These are phyloP conservation scores for Lichtheimia ramosa DNA, from an alignment of 371 early-diverging fungal genomes.

Conservation along the genomic window DNA sequence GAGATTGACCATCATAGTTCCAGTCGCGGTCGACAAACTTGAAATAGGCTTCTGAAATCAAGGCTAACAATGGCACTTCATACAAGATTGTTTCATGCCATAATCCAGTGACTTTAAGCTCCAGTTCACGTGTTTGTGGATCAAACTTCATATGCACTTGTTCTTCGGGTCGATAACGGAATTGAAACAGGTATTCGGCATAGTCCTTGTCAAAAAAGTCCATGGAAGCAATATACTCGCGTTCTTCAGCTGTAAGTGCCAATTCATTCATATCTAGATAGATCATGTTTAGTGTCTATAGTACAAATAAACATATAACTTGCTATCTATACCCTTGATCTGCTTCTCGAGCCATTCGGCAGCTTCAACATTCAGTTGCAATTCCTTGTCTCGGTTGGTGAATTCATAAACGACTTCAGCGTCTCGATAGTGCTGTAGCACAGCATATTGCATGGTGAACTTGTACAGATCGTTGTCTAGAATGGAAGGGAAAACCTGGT, in stretches of 20 bases:
- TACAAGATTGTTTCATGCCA: slow-evolving; percentile 81
- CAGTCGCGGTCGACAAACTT: slow-evolving; percentile 71
- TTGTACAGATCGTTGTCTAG: slow-evolving; percentile 84
- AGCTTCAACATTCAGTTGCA: slow-evolving; percentile 42
- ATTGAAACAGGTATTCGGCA: slow-evolving; percentile 55
- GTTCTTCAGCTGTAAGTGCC: slow-evolving; percentile 49
- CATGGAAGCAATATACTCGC: slow-evolving; percentile 50
- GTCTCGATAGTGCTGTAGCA: slow-evolving; percentile 70
- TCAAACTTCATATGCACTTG: slow-evolving; percentile 53
- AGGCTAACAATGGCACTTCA: slow-evolving; percentile 71
- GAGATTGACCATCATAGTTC: slow-evolving; percentile 63
- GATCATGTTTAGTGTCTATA: background rate
- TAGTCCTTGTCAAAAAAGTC: slow-evolving; percentile 59
- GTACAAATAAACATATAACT: slow-evolving; percentile 1
- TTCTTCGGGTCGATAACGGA: slow-evolving; percentile 57
- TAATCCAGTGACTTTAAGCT: slow-evolving; percentile 55
- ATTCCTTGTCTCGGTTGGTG: slow-evolving; percentile 61
- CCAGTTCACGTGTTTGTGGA: slow-evolving; percentile 31
- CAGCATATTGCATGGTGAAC: slow-evolving; percentile 81
- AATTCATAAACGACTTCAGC: slow-evolving; percentile 65
- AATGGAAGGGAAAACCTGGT: slow-evolving; percentile 42
- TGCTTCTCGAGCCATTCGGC: slow-evolving; percentile 48
- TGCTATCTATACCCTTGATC: slow-evolving; percentile 36
- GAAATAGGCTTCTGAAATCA: slow-evolving; percentile 74
- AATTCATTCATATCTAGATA: slow-evolving; percentile 38